phyloP scores from a whole-genome alignment of 169 alveolate species.

The Cryptosporidium xiaoi region DNA sequence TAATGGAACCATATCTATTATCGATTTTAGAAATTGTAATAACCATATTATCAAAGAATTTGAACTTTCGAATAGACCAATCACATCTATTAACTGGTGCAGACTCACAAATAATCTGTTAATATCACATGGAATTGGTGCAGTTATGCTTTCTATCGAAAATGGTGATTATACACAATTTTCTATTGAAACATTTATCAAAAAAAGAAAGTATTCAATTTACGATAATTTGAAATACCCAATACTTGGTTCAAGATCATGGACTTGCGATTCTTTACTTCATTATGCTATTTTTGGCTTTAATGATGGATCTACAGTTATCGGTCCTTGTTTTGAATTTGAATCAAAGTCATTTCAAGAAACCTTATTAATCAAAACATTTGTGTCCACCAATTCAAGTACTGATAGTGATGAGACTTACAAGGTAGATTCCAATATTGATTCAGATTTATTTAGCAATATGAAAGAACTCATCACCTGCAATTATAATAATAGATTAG shows the following conservation, averaged over 20 bases:
- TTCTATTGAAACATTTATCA: constrained; percentile 41
- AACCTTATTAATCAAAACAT: constrained; percentile 35
- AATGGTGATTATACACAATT: constrained; percentile 66
- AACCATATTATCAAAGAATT: constrained; percentile 38
- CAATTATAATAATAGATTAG: constrained; percentile 13
- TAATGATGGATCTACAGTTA: constrained; percentile 68
- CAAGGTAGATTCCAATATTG: neutral
- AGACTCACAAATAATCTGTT: constrained; percentile 37
- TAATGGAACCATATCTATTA: constrained; percentile 52
- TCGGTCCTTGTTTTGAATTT: constrained; percentile 72
- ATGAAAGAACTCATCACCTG: constrained; percentile 22
- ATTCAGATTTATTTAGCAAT: constrained; percentile 1
- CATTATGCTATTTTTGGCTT: constrained; percentile 67
- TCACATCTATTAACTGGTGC: constrained; percentile 49
- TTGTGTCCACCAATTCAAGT: neutral
- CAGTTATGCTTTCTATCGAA: constrained; percentile 41
- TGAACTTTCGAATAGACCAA: constrained; percentile 65
- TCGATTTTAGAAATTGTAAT: constrained; percentile 42
- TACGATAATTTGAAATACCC: constrained; percentile 34
- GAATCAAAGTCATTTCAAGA: constrained; percentile 70
- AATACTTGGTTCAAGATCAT: constrained; percentile 59
- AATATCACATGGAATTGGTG: constrained; percentile 71
- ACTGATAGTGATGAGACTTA: neutral
- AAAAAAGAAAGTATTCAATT: constrained; percentile 22
- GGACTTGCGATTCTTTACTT: constrained; percentile 58